Percentiles rank a stretch among this genome's conserved stretches.
Conservation (phyloP, 192 early-diverging fungal genomes). For the Entrophospora sp. region DNA sequence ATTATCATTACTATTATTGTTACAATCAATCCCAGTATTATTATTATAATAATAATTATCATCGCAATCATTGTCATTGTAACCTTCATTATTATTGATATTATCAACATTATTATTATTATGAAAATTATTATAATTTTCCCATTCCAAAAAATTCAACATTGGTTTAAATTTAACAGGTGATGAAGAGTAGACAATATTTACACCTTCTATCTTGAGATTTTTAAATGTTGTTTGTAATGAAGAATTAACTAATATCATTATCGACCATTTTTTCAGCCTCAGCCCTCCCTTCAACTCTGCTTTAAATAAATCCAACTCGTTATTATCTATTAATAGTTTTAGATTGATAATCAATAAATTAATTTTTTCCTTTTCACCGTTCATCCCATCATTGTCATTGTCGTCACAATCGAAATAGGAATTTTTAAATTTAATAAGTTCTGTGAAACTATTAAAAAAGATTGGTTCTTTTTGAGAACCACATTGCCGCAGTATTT, state of each 20-base stretch:
- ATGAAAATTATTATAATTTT: background rate
- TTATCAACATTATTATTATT: no score
- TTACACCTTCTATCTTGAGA: background rate
- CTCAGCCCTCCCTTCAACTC: background rate
- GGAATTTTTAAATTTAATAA: background rate
- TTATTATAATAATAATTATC: no score
- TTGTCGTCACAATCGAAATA: no score
- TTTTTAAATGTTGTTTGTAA: background rate
- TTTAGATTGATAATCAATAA: background rate
- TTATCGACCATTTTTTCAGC: background rate
- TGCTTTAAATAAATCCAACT: background rate
- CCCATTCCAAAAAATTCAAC: slow-evolving; percentile 5
- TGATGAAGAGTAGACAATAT: background rate
- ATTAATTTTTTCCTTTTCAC: background rate
- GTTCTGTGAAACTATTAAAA: background rate
- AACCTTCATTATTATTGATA: no score
- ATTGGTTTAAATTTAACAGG: slow-evolving; percentile 13
- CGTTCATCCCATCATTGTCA: no score
- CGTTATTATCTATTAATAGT: slow-evolving; percentile 8
- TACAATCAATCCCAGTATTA: no score
- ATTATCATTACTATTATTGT: background rate
- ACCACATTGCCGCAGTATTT: background rate
- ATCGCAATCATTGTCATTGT: background rate
- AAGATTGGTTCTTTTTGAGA: background rate
- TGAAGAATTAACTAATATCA: slow-evolving; percentile 3